Base-by-base conservation (phyloP, 1,284 basidiomycete species). In the Ustilago tritici region DNA sequence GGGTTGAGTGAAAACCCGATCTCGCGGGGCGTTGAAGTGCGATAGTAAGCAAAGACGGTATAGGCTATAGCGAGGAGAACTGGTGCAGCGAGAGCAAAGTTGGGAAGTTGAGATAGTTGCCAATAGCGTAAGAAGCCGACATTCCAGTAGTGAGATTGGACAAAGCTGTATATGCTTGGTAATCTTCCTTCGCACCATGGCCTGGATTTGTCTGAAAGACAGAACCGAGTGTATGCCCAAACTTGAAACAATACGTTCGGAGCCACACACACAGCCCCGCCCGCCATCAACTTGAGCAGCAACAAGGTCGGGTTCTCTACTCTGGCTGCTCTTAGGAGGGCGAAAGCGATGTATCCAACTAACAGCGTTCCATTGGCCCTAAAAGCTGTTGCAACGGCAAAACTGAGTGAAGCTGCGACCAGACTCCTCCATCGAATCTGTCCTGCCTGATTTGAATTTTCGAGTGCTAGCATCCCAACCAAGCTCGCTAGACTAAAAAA, bases 91-190 rank as follows among this genome's bases (percentile, higher is more conserved):
- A 98, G 88, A 58, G 92, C 66, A 85, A 98, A 93, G 87, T 98
- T 98, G 36, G 96, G 96, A 2, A 94, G 74, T 85, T 98, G 95
- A 34, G 90, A 87, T 5, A 88, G 65, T 0, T 92, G 91, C 95
- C 95, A 99, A 87, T 99, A 98, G 0, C 89, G 90, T 65, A 98
- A 87, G 70, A 95, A 90, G 6, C 95, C 95, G 70, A 90, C 89
- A 85, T 93, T 89, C 89, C 96, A 99, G 87, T 98, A 98, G 54
- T 90, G 88, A 0, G 87, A 87, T 86, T 98, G 96, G 1, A 93
- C 93, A 80, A 93, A 91, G n/a, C 89, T 88, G 85, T 98, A 98
- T 53, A 93, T 90, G 15, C 90, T 89, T 0, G 94, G 94, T 1
- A 91, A 78, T 3, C 81, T 53, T 0, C 82, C 70, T 0, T 81